Evolutionary conservation across 495 filamentous ascomycete species (phyloP).

Genomic region (Penicillium cataractarum): DNA sequence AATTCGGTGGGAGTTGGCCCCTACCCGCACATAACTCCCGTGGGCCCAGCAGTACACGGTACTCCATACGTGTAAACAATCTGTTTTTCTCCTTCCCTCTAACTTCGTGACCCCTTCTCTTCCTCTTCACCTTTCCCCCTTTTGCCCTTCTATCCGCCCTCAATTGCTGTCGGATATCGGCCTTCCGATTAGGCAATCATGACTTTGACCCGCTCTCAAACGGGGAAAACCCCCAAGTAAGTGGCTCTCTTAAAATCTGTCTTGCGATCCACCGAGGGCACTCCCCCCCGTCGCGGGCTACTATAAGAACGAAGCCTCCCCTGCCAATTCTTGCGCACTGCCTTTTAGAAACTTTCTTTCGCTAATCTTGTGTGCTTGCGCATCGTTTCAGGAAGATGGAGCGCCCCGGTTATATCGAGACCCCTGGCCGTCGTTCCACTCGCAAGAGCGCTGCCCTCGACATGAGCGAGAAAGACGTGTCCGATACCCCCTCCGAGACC

Average conservation of each 20-base stretch:
- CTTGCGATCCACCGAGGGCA: conserved; percentile 21
- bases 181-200: conserved; percentile 37
- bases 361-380: conserved; percentile 13
- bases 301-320: conserved; percentile 18
- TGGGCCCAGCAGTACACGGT: conserved; percentile 18
- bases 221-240: conserved; percentile 55
- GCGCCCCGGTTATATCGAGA: conserved; percentile 60
- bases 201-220: conserved; percentile 54
- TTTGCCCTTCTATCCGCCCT: not conserved
- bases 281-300: conserved; percentile 10
- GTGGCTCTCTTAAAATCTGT: conserved; percentile 29
- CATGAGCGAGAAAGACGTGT: conserved; percentile 34
- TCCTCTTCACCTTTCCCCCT: conserved; percentile 11
- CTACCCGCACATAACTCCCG: conserved; percentile 18
- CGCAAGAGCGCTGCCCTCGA: conserved; percentile 48
- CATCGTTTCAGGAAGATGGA: conserved; percentile 54
- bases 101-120: conserved; percentile 11
- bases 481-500: conserved; percentile 34
- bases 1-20: conserved; percentile 19
- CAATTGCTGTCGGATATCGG: conserved; percentile 26
- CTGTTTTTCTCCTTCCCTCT: conserved; percentile 26
- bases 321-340: conserved; percentile 4
- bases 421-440: conserved; percentile 52
- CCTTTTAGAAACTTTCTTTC: not conserved
- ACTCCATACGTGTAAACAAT: conserved; percentile 32